phyloP scores from a whole-genome alignment of 768 basidiomycete species.

The Pulveroboletus ravenelii region DNA sequence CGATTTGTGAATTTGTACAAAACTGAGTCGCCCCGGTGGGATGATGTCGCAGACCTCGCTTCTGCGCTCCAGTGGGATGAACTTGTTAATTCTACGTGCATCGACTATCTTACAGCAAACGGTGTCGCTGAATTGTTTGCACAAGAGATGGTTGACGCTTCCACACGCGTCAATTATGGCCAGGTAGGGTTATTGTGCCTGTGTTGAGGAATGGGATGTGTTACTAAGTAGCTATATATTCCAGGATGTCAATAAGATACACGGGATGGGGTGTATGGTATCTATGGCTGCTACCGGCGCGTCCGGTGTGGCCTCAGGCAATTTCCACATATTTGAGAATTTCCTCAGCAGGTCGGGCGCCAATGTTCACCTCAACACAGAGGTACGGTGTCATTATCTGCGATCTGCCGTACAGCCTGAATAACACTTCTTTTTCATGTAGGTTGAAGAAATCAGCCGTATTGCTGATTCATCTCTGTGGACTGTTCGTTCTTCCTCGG shows the following conservation, averaged over 20 bases:
- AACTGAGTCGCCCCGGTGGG: constrained; percentile 52
- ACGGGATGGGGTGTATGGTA: constrained; percentile 68
- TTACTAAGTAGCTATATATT: not conserved
- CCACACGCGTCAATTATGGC: constrained; percentile 81
- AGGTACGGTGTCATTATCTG: constrained; percentile 37
- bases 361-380: constrained; percentile 62
- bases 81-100: constrained; percentile 46
- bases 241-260: constrained; percentile 65
- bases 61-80: constrained; percentile 45
- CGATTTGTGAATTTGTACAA: constrained; percentile 55
- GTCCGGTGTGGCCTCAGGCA: constrained; percentile 67
- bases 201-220: not conserved
- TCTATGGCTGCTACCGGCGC: constrained; percentile 73
- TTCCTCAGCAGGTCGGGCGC: constrained; percentile 73
- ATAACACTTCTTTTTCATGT: not conserved
- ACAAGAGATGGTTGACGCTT: constrained; percentile 72
- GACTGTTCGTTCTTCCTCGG: constrained; percentile 47
- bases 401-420: not conserved
- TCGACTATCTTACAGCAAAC: constrained; percentile 50
- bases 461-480: constrained; percentile 45
- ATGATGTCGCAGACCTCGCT: constrained; percentile 56
- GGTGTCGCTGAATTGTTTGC: constrained; percentile 58
- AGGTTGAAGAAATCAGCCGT: constrained; percentile 53
- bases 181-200: constrained; percentile 41
- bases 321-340: constrained; percentile 77